phyloP scores from a whole-genome alignment of 192 early-diverging fungal genomes.

The Coemansia sp. region DNA sequence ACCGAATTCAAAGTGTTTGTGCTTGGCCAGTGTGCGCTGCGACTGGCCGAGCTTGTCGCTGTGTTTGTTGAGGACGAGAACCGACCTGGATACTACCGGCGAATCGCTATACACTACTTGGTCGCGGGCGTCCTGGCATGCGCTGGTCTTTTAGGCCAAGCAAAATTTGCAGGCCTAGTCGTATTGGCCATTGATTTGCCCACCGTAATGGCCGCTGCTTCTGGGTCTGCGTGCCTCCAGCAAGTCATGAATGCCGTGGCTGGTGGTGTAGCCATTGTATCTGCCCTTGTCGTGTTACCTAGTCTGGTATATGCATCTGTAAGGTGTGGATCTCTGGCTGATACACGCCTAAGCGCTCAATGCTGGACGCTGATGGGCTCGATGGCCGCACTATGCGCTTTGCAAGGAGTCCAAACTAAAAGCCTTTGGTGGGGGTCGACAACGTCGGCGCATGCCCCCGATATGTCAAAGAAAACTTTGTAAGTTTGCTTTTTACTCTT shows the following conservation, averaged over 20 bases:
- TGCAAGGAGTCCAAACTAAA: conserved; percentile 1
- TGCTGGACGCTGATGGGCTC: neutral
- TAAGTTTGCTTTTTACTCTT: neutral
- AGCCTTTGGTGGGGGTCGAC: neutral
- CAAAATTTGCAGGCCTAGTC: conserved; percentile 10
- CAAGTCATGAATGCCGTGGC: neutral
- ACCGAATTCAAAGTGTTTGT: conserved; percentile 12
- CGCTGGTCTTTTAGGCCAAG: neutral
- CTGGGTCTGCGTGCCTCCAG: neutral
- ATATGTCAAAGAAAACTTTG: conserved; percentile 8
- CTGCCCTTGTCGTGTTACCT: neutral
- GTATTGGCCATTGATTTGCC: conserved; percentile 16
- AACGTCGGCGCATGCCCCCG: neutral
- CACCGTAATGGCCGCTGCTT: neutral
- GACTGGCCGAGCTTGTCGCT: conserved; percentile 6
- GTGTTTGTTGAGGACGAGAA: conserved; percentile 9
- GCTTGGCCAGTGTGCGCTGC: conserved; percentile 17
- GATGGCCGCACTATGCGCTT: neutral
- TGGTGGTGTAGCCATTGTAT: neutral
- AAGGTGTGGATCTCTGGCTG: neutral
- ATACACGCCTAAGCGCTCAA: neutral
- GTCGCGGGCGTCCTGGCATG: neutral
- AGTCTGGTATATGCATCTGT: neutral
- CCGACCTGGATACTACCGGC: neutral
- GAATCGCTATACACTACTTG: conserved; percentile 7